Evolutionary conservation across 208 protist species (phyloP).

Genomic region (Crithidia thermophila): DNA sequence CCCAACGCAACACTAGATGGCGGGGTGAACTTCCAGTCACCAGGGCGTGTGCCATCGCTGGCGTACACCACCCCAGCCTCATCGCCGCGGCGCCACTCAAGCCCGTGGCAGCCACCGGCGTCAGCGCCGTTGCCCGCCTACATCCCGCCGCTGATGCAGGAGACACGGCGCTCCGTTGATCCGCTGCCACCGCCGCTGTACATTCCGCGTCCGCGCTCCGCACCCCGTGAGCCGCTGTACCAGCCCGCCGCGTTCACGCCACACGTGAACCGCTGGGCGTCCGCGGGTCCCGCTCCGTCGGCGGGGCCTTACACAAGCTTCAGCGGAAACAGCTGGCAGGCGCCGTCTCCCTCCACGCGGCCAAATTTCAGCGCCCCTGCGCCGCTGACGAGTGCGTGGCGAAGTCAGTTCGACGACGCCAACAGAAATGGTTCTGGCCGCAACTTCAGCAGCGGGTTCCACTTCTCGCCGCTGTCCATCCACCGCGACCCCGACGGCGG

Average conservation of each 20-base stretch:
- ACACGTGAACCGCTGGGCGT: background rate
- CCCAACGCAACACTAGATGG: slow-evolving; percentile 11
- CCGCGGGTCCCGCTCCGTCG: background rate
- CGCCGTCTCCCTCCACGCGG: background rate
- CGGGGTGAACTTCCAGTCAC: slow-evolving; percentile 29
- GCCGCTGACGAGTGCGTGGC: slow-evolving; percentile 7
- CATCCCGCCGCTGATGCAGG: background rate
- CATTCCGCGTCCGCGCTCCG: slow-evolving; percentile 16
- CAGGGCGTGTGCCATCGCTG: slow-evolving; percentile 31
- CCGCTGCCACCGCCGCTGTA: slow-evolving; percentile 26
- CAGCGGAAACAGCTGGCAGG: slow-evolving; percentile 5
- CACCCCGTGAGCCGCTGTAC: slow-evolving; percentile 5
- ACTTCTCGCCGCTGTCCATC: slow-evolving; percentile 5
- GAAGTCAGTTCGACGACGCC: background rate
- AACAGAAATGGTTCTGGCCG: no score
- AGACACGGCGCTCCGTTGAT: background rate
- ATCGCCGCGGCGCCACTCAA: slow-evolving; percentile 12
- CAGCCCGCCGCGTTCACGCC: background rate
- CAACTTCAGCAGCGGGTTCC: background rate
- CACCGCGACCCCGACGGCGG: background rate
- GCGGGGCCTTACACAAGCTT: background rate
- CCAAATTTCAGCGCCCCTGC: background rate
- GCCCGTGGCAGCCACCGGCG: slow-evolving; percentile 4
- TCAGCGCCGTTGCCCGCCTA: background rate
- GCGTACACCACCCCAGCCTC: slow-evolving; percentile 37